Evolutionary conservation across 2,329 filamentous ascomycete genomes (phyloP).

Genomic region (Parastagonospora avenae): DNA sequence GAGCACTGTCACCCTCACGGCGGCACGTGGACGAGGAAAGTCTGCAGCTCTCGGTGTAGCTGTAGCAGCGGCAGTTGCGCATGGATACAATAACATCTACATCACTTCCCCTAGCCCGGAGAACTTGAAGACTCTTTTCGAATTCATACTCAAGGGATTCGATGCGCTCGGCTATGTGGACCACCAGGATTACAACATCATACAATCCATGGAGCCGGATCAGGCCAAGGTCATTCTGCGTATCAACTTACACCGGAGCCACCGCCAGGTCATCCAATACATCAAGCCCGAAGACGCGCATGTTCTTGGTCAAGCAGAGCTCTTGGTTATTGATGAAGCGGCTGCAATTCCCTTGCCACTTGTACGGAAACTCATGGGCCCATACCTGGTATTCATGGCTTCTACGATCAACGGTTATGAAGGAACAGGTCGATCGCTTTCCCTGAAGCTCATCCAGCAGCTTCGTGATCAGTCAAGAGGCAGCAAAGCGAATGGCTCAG

Average conservation of each 20-base stretch:
- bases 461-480: slow-evolving; percentile 88
- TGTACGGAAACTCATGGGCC: slow-evolving; percentile 92
- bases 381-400: slow-evolving; percentile 98
- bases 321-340: slow-evolving; percentile 96
- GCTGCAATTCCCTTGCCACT: slow-evolving; percentile 93
- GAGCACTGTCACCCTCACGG: slow-evolving; percentile 91
- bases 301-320: slow-evolving; percentile 89
- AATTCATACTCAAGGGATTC: slow-evolving; percentile 98
- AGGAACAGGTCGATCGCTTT: slow-evolving; percentile 91
- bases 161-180: slow-evolving; percentile 93
- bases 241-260: slow-evolving; percentile 92
- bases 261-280: slow-evolving; percentile 98
- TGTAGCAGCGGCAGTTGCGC: slow-evolving; percentile 89
- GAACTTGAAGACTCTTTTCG: slow-evolving; percentile 97
- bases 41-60: slow-evolving; percentile 94
- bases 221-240: slow-evolving; percentile 99
- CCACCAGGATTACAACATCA: slow-evolving; percentile 96
- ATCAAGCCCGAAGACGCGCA: slow-evolving; percentile 96
- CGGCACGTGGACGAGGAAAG: slow-evolving; percentile 93
- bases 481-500: slow-evolving; percentile 58
- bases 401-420: slow-evolving; percentile 99
- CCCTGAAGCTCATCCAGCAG: slow-evolving; percentile 95
- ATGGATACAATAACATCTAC: slow-evolving; percentile 99
- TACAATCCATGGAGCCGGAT: slow-evolving; percentile 96
- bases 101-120: slow-evolving; percentile 97